phyloP scores from a whole-genome alignment of 208 protist species.

The Leishmania tarentolae region DNA sequence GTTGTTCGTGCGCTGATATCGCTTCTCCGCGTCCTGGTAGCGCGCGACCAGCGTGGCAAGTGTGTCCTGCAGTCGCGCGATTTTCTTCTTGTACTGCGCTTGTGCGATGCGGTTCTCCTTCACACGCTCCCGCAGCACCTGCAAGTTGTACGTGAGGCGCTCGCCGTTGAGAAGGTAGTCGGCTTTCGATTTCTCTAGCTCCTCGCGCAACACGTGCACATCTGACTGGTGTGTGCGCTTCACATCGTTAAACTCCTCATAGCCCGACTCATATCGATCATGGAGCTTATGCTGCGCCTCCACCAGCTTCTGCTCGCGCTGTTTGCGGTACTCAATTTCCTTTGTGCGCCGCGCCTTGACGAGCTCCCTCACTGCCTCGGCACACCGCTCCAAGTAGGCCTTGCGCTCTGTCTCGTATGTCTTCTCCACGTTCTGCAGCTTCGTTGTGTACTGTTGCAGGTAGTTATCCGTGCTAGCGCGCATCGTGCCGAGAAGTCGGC shows the following conservation, averaged over 20 bases:
- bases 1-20: conserved; percentile 93
- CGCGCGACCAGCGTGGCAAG: conserved; percentile 89
- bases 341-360: conserved; percentile 89
- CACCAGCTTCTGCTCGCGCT: conserved; percentile 72
- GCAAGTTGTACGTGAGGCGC: conserved; percentile 96
- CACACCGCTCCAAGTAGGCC: conserved; percentile 71
- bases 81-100: conserved; percentile 92
- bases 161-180: conserved; percentile 96
- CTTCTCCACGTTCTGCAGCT: conserved; percentile 89
- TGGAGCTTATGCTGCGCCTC: conserved; percentile 84
- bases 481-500: conserved; percentile 87
- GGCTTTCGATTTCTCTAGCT: conserved; percentile 94
- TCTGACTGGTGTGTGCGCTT: conserved; percentile 84
- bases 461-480: conserved; percentile 79
- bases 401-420: conserved; percentile 85
- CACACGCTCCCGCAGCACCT: conserved; percentile 94
- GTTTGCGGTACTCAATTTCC: conserved; percentile 90
- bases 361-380: conserved; percentile 84
- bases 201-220: conserved; percentile 91
- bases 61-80: conserved; percentile 87
- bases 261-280: conserved; percentile 75
- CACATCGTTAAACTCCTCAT: conserved; percentile 84
- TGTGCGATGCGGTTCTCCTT: conserved; percentile 95
- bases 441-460: conserved; percentile 68
- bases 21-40: conserved; percentile 91